Base-by-base conservation (phyloP, 768 basidiomycete species). In the Dictyophora rubrovolvata region DNA sequence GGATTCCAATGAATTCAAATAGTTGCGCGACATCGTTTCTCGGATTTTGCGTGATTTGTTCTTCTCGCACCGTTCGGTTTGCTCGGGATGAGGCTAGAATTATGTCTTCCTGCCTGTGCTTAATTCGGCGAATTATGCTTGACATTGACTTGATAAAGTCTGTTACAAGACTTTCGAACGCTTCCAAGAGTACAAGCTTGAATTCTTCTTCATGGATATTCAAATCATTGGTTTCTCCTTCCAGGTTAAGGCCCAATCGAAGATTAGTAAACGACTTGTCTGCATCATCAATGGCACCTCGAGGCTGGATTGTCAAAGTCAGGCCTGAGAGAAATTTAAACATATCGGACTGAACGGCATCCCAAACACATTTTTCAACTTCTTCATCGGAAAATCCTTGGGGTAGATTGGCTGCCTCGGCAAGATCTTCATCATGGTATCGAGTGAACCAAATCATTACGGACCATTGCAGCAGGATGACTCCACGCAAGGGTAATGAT, bases 41-140 rank as follows among this genome's bases (percentile, higher is more conserved):
- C 1, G 85, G 85, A 5, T 75, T 66, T 8, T 73, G 65, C 0
- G 74, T 66, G 1, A 74, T 65, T 54, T 61, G 71, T 42, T 52
- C 61, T 65, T 56, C 61, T 65, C 28, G 33, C 61, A 55, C 73
- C 16, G 80, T 76, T 23, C 87, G 77, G 67, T 86, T 84, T 3
- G 81, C 77, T 11, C 87, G 79, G 21, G 80, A 79, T 62, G 75
- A 83, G 0, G 86, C 84, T 48, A 90, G 75, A 3, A 86, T 76
- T 22, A 86, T 69, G 67, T 96, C 93, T 69, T 95, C 93, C 68
- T 96, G 93, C 33, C 86, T 74, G 62, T 93, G 89, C 66, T 92
- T 90, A 68, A 96, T 87, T 48, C 69, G 67, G 35, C 67, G 64
- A 1, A 74, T 65, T 46, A 72, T 65, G 10, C 65, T 61, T 17